Evolutionary conservation across 2,329 filamentous ascomycete species (phyloP), one percentile per base, ranked within the genome.

Genomic region (Chlorencoelia australis): DNA sequence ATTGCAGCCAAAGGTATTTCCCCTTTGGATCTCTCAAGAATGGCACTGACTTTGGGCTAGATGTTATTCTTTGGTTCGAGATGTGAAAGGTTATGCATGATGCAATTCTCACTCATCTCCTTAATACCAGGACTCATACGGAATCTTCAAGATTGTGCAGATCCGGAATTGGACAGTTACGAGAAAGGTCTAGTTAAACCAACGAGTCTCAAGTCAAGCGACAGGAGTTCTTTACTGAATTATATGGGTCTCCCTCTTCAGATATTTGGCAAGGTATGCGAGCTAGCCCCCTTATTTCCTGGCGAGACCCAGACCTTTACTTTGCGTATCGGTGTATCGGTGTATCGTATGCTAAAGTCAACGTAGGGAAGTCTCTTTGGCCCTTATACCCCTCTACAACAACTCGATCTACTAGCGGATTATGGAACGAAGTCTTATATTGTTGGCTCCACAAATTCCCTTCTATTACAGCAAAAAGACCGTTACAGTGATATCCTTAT

Each of bases 41-140:
- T 14, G 6, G 2, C 29, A 16, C 33, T 48, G 29, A 46, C 43
- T 11, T 17, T 10, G 18, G 0, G n/a, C 10, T 49, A 94, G 88
- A 96, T 96, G 82, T 78, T 98, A 36, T 96, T 98, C 65, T 98
- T 96, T 53, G 88, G 91, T 44, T 87, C 89, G n/a, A 79, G 87
- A 51, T 96, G 91, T 60, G 91, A 98, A 61, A 75, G 83, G 46
- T 66, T 98, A 49, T 98, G 91, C 71, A 94, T 96, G 83, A 88
- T 94, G 63, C 91, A 98, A 60, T 98, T 96, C 64, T 91, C 89
- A 28, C 73, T 98, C 30, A 81, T 98, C 50, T 95, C 89, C 35
- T 69, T 98, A 53, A 93, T 98, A 64, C 91, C 91, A 30, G 87
- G 88, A 41, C 74, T 98, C 39, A 79, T 96, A 53, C 78, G 85